Conservation (phyloP, 768 basidiomycete species). For the Amanita inopinata region DNA sequence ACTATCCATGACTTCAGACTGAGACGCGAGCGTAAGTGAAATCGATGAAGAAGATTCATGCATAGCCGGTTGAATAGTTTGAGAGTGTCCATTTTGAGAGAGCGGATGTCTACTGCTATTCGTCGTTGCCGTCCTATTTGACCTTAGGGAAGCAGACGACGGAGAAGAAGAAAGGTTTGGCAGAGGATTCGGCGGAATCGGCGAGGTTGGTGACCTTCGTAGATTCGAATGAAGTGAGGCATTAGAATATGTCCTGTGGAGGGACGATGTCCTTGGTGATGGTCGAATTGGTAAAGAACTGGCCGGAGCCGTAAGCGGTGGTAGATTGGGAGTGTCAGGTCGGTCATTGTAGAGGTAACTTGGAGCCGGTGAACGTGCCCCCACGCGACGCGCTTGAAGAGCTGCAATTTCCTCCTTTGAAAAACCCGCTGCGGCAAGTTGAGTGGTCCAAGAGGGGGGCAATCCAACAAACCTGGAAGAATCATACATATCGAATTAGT, state of each 20-base stretch:
- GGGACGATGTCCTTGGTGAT: conserved; percentile 25
- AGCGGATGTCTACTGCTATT: conserved; percentile 10
- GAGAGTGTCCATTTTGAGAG: conserved; percentile 7
- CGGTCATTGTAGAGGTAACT: conserved; percentile 26
- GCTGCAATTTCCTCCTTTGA: conserved; percentile 57
- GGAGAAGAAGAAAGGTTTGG: conserved; percentile 12
- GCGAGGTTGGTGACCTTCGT: conserved; percentile 9
- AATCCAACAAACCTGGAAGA: conserved; percentile 45
- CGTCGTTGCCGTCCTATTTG: conserved; percentile 10
- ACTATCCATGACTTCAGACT: conserved; percentile 6
- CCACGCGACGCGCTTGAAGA: conserved; percentile 37
- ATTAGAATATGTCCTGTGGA: conserved; percentile 24
- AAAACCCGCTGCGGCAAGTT: conserved; percentile 52
- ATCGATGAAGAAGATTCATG: conserved; percentile 14
- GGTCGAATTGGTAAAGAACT: conserved; percentile 19
- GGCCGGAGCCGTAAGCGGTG: conserved; percentile 9
- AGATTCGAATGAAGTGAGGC: conserved; percentile 16
- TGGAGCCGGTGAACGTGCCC: conserved; percentile 24
- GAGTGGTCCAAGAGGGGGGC: conserved; percentile 65
- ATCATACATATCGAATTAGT: conserved; percentile 6
- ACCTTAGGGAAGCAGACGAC: conserved; percentile 15
- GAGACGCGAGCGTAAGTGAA: conserved; percentile 17
- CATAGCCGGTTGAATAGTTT: conserved; percentile 5
- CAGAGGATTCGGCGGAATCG: conserved; percentile 7
- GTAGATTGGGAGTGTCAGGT: conserved; percentile 19